Base-by-base conservation (phyloP, 768 basidiomycete genomes). In the Auricularia sp. region DNA sequence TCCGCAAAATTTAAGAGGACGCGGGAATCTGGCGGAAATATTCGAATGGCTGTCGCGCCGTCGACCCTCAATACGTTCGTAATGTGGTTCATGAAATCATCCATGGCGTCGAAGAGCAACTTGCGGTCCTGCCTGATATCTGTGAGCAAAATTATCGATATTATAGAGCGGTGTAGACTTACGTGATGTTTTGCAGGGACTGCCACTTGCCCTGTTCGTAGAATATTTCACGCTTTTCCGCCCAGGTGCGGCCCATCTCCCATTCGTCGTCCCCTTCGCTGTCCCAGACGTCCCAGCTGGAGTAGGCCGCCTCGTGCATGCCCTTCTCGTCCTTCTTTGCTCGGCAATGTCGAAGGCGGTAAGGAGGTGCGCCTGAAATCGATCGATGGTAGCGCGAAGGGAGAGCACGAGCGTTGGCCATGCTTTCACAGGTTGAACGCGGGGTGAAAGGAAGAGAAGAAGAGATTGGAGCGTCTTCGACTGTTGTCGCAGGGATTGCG, bases 241-340 rank as follows among this genome's bases (percentile, higher is more conserved):
- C 87, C 92, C 96, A 99, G 18, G 95, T 87, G 68, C 92, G 88
- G 0, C 91, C 91, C 80, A 97, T 86, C 74, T 96, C 95, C 91
- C 91, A 95, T 64, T 92, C 89, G 43, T 67, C 66, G 64, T 65
- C 70, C 11, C 74, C 79, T 39, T 70, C 74, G 11, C 66, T 68
- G 29, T 81, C 74, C 83, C 87, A 90, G 0, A 97, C 84, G 67
- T 88, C 84, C 93, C 93, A 98, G 70, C 90, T 88, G 0, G 90
- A 84, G 64, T 84, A 84, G 4, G 94, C 91, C 0, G 87, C 88
- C 63, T 90, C 85, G 62, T 81, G 79, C 95, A 98, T 98, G 12
- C 77, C 82, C 1, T 66, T 72, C 70, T 96, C 92, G 67, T 96
- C 85, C 3, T 78, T 80, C 35, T 80, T 6, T 83, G 81, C 73